Base-by-base conservation (phyloP, 2,329 filamentous ascomycete species). In the Chrysoporthe cubensis region DNA sequence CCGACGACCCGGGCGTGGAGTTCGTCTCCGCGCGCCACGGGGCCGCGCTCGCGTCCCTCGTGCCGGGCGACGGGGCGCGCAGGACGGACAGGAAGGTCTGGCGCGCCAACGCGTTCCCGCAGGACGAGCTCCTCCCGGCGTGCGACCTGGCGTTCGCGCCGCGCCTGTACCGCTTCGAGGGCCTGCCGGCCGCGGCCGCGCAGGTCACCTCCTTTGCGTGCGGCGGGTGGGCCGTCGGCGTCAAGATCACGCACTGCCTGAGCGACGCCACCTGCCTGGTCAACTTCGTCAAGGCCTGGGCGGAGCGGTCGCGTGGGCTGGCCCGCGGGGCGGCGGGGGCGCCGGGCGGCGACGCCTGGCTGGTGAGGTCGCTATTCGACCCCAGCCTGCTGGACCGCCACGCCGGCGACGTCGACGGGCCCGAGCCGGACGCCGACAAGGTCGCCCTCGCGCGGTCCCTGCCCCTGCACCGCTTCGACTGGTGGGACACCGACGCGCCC, bases 391-490 rank as follows among this genome's bases (percentile, higher is more conserved):
- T 85, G 2, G 82, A 84, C 61, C 71, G 59, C 40, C 75, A 77
- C 18, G 77, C 79, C 37, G 72, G 74, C 3, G 71, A 73, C 18
- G 62, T 44, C 1, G 59, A 70, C 0, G 71, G 72, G 4, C 71
- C 77, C 0, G 72, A 77, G n/a, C 66, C 75, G 2, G 69, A 75
- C 37, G 37, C 54, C n/a, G 43, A 64, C 5, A 71, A 73, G 6
- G 62, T 77, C 26, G 67, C 71, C 0, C 72, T 69, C 40, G 80
- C 80, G 4, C 74, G 79, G 8, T 70, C 72, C 2, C 71, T 85
- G 5, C 82, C 83, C 1, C 74, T 81, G 65, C 79, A 84, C 70
- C 78, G 83, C 7, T 84, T 78, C 66, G 80, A 84, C 73, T 84
- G 82, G 80, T 85, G 81, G 80, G 75, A 74, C 40, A 71, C 65